Base-by-base conservation (phyloP, 768 basidiomycete species). In the Russula sp. region DNA sequence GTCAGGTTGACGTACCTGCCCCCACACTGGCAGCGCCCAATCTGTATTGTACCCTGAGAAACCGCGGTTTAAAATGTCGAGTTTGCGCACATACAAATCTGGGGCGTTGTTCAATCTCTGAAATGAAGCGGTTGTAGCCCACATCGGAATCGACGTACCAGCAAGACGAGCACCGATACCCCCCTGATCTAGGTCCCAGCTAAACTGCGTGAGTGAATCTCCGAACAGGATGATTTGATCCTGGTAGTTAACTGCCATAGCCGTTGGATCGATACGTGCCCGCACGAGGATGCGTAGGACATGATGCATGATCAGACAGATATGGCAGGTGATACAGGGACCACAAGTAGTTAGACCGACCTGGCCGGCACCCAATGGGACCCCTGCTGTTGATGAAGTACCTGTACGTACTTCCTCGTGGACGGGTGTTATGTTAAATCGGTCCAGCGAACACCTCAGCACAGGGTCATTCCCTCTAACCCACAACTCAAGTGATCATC, bases 41-140 rank as follows among this genome's bases (percentile, higher is more conserved):
- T 88, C 85, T 0, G 92, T 88, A 71, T 90, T 94, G 75, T 95
- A 97, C 3, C 93, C 93, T 34, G 83, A 80, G 32, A 87, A 78
- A 1, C 94, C 94, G 54, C 94, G 85, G 72, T 96, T 96, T 66
- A 96, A 67, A 22, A 97, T 85, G 71, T 97, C 94, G 36, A 94
- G 74, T 73, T 86, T 91, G 66, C 94, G 80, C 49, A 81, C 81
- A 73, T 96, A 96, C 0, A 79, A 80, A 72, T 88, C 92, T 93
- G 66, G 46, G 62, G 11, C 5, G 9, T 55, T 26, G 49, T 34
- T n/a, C 32, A 5, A 16, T 13, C 24, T 22, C 4, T 38, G 28
- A 26, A 48, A 54, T 49, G 49, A 6, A 46, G 32, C 5, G 53
- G 38, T 26, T 48, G 50, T 59, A 55, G 40, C n/a, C 59, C 34